Evolutionary conservation across 192 early-diverging fungal species (phyloP).

Genomic region (Gigaspora rosea): DNA sequence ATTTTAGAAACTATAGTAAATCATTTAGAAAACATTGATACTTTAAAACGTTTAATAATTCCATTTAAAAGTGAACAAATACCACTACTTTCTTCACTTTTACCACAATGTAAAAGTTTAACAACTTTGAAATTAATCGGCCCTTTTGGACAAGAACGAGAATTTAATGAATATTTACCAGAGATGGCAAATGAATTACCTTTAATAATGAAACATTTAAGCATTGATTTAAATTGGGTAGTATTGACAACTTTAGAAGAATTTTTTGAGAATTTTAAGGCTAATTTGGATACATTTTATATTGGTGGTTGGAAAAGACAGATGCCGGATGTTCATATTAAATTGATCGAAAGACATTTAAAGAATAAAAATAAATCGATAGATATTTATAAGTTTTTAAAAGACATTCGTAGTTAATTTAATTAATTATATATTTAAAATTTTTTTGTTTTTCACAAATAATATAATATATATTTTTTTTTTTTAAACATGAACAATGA

Average conservation of each 20-base stretch:
- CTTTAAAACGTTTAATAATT: neutral
- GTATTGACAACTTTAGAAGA: neutral
- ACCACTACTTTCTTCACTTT: neutral
- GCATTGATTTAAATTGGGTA: conserved; percentile 1
- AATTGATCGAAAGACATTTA: neutral
- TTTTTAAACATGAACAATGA: too few species aligned
- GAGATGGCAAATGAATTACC: neutral
- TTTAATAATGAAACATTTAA: neutral
- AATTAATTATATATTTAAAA: too few species aligned
- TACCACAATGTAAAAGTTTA: neutral
- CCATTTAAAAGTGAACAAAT: conserved; percentile 1
- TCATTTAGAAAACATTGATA: neutral
- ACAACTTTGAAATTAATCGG: conserved; percentile 13
- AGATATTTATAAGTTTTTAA: neutral
- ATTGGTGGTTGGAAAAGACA: conserved; percentile 6
- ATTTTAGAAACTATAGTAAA: neutral
- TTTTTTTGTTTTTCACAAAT: too few species aligned
- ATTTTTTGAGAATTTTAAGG: neutral
- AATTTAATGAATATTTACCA: conserved; percentile 3
- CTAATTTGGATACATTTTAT: conserved; percentile 1
- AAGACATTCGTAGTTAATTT: neutral
- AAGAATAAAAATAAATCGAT: neutral
- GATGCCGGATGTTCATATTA: neutral
- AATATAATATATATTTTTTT: too few species aligned
- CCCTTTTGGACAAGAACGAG: conserved; percentile 1